Percentiles rank a stretch among this genome's conserved stretches.
These are phyloP conservation scores for Fusarium sp. DNA, from an alignment of 2,329 filamentous ascomycete genomes.

Conservation along the genomic window DNA sequence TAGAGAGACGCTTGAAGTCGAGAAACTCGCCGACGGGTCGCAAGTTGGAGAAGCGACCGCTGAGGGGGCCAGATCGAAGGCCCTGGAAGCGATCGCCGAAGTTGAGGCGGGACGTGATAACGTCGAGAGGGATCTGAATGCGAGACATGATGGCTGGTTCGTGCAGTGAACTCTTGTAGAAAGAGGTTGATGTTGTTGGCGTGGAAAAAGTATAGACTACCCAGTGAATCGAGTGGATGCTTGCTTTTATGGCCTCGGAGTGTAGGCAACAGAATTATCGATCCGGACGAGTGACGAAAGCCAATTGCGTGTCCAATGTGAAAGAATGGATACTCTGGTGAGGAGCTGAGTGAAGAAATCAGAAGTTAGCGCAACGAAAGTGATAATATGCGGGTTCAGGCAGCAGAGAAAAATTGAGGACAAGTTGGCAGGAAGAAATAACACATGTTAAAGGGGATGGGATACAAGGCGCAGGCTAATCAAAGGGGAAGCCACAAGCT, in stretches of 20 bases:
- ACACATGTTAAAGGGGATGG: conserved; percentile 20
- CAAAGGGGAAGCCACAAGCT: conserved; percentile 18
- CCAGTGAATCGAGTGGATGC: conserved; percentile 11
- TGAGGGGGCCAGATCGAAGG: conserved; percentile 80
- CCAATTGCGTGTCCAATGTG: conserved; percentile 30
- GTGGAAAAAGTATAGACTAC: conserved; percentile 3
- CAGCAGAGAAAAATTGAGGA: conserved; percentile 32
- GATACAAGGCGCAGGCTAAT: conserved; percentile 25
- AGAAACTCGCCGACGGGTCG: conserved; percentile 92
- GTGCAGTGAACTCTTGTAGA: conserved; percentile 16
- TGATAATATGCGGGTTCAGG: conserved; percentile 16
- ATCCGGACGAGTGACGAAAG: conserved; percentile 32
- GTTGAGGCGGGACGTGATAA: conserved; percentile 89
- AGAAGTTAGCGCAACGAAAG: conserved; percentile 10
- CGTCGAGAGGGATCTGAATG: conserved; percentile 92
- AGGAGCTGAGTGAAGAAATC: conserved; percentile 23
- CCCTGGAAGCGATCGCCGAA: conserved; percentile 84
- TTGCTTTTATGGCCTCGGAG: conserved; percentile 28
- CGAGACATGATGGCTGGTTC: conserved; percentile 69
- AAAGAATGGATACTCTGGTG: conserved; percentile 32
- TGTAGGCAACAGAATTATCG: conserved; percentile 40
- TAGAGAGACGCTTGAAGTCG: conserved; percentile 93
- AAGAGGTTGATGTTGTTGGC: conserved; percentile 5
- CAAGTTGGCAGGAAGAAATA: conserved; percentile 34
- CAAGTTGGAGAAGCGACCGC: conserved; percentile 88